phyloP scores from a whole-genome alignment of 2,329 filamentous ascomycete genomes.

The Ophiosphaerella narmari region DNA sequence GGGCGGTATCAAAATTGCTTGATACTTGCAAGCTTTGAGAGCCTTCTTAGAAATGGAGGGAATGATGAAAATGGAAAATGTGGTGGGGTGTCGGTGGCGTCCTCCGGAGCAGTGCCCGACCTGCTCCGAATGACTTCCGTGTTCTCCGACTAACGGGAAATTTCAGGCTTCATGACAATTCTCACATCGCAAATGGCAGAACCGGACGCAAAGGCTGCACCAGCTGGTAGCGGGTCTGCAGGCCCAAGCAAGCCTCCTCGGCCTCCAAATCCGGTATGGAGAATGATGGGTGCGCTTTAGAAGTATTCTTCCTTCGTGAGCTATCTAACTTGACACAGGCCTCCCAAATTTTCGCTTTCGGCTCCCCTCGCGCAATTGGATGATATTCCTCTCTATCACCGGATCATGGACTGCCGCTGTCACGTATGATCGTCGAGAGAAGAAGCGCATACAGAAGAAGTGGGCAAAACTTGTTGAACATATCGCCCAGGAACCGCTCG shows the following conservation, averaged over 20 bases:
- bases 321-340: constrained; percentile 55
- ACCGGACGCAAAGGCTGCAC: constrained; percentile 33
- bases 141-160: constrained; percentile 23
- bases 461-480: constrained; percentile 87
- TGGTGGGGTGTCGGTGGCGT: background rate
- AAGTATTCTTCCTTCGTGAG: background rate
- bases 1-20: too few relatives aligned
- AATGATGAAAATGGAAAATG: too few relatives aligned
- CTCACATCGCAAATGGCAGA: constrained; percentile 37
- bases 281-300: constrained; percentile 44
- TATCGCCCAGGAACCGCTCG: constrained; percentile 76
- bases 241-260: constrained; percentile 33
- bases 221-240: constrained; percentile 24
- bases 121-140: constrained; percentile 24
- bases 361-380: constrained; percentile 95
- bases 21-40: too few relatives aligned
- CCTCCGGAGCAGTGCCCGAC: background rate
- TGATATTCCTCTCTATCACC: constrained; percentile 86
- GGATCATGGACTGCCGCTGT: constrained; percentile 78
- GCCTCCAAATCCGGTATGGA: constrained; percentile 45
- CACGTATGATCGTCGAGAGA: constrained; percentile 91
- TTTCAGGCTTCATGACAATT: constrained; percentile 28
- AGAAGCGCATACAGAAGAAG: constrained; percentile 79
- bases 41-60: too few relatives aligned
- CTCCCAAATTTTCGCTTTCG: constrained; percentile 81